Conservation (phyloP, 1,284 basidiomycete species). For the Leccinum colubrinum region DNA sequence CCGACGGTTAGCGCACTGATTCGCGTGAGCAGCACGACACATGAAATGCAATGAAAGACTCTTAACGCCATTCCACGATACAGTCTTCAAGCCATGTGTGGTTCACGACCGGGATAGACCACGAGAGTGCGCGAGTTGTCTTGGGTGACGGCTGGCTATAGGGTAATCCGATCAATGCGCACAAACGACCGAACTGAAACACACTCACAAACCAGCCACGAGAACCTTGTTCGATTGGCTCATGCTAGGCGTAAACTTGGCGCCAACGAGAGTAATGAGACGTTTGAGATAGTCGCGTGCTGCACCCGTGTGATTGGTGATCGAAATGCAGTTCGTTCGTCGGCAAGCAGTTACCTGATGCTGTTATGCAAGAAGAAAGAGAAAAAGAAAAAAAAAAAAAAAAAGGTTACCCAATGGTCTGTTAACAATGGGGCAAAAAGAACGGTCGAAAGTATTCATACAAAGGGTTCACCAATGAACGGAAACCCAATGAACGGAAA, state of each 20-base stretch:
- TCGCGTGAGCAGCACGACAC: neutral
- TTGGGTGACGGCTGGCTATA: conserved; percentile 25
- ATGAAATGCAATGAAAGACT: neutral
- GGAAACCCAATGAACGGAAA: too few relatives aligned
- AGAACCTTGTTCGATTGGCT: conserved; percentile 72
- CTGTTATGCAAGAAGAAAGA: too few relatives aligned
- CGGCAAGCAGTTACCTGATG: too few relatives aligned
- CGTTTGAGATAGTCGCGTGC: conserved; percentile 84
- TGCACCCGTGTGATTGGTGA: conserved; percentile 87
- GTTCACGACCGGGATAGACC: conserved; percentile 86
- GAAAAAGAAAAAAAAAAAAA: too few relatives aligned
- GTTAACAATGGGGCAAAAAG: too few relatives aligned
- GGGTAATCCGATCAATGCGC: neutral
- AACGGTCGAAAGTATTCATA: too few relatives aligned
- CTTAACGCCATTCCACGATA: conserved; percentile 66
- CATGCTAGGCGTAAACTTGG: conserved; percentile 79
- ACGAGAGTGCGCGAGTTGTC: conserved; percentile 67
- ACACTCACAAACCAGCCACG: conserved; percentile 77
- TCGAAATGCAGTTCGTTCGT: conserved; percentile 48
- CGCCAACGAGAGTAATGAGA: conserved; percentile 76
- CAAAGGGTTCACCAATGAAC: too few relatives aligned
- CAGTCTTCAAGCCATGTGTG: conserved; percentile 91
- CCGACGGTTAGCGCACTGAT: conserved; percentile 51
- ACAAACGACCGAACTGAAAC: neutral
- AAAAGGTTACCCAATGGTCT: too few relatives aligned